Evolutionary conservation across 495 filamentous ascomycete species (phyloP), one percentile per base, ranked within the genome.

Genomic region (Gamarada debralockiae): DNA sequence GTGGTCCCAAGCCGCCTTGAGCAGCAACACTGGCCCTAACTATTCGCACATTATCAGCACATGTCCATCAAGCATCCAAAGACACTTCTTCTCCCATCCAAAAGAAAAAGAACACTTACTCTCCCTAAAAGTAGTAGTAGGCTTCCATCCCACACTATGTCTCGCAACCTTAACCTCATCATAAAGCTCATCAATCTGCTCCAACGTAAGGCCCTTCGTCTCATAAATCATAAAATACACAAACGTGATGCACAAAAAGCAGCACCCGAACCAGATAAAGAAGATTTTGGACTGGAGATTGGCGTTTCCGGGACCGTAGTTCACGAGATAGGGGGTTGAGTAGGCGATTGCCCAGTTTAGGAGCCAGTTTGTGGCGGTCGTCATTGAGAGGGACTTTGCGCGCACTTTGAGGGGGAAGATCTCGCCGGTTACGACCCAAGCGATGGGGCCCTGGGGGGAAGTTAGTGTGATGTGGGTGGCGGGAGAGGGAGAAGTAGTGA

Each of bases 181-280:
- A 65, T 92, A 93, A 29, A 92, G 70, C 71, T 92, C 83, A 65
- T 92, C 88, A 31, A 92, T 80, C 67, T 92, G 79, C 65, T 93
- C 89, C 13, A 92, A 77, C 0, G 80, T 82, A 9, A 89, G 76
- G 15, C 87, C 87, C 75, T 92, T 92, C 42, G 89, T 93, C 71
- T 92, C 89, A 66, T 90, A 91, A 65, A 95, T 85, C 66, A 85
- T 77, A 43, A 77, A 75, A 63, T 82, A 92, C 4, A 90, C 87
- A 61, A 91, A 92, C 21, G 82, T 61, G 48, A 80, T 80, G 57
- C 83, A 85, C 57, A 90, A 55, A 56, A 86, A 80, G 69, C 87
- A 92, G 66, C 76, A 83, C 2, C 74, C 79, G 56, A 82, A 84
- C 87, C 88, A 92, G 64, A 90, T 79, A 69, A 89, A 91, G 76